phyloP scores from a whole-genome alignment of 352 stramenopile genomes.

The Globisporangium rhizosaccharum region DNA sequence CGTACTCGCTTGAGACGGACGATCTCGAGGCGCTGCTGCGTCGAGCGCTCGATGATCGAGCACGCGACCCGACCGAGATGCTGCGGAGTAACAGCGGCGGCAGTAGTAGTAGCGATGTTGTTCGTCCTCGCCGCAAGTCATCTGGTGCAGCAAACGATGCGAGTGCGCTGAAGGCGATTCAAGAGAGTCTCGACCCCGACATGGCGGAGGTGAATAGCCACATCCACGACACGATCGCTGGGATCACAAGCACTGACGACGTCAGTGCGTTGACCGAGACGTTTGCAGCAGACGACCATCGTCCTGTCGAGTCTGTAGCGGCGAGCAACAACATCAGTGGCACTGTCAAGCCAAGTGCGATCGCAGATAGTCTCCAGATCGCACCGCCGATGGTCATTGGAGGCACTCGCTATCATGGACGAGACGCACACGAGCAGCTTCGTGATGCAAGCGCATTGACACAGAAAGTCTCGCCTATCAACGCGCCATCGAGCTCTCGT shows the following conservation, averaged over 20 bases:
- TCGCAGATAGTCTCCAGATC: constrained; percentile 13
- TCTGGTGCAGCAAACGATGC: constrained; percentile 4
- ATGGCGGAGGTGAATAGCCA: constrained; percentile 5
- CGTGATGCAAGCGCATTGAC: not conserved
- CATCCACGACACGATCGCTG: constrained; percentile 8
- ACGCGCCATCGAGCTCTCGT: not conserved
- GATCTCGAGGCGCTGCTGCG: constrained; percentile 5
- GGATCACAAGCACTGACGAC: constrained; percentile 4
- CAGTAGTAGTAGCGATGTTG: not conserved
- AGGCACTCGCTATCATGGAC: not conserved
- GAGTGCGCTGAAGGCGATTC: constrained; percentile 2
- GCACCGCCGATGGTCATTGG: constrained; percentile 10
- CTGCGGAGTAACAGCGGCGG: not conserved
- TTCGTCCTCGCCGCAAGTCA: constrained; percentile 1
- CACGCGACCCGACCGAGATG: not conserved
- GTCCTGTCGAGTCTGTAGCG: not conserved
- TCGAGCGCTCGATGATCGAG: constrained; percentile 1
- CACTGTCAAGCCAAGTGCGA: not conserved
- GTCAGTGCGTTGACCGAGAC: not conserved
- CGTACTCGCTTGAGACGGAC: constrained; percentile 7
- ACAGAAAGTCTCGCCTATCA: constrained; percentile 1
- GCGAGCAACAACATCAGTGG: not conserved
- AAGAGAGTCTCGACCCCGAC: constrained; percentile 1
- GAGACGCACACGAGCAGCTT: not conserved
- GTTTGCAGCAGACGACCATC: too few species aligned